These are phyloP conservation scores for Xylariaceae sp. DNA, from an alignment of 2,329 filamentous ascomycete species.

Conservation along the genomic window DNA sequence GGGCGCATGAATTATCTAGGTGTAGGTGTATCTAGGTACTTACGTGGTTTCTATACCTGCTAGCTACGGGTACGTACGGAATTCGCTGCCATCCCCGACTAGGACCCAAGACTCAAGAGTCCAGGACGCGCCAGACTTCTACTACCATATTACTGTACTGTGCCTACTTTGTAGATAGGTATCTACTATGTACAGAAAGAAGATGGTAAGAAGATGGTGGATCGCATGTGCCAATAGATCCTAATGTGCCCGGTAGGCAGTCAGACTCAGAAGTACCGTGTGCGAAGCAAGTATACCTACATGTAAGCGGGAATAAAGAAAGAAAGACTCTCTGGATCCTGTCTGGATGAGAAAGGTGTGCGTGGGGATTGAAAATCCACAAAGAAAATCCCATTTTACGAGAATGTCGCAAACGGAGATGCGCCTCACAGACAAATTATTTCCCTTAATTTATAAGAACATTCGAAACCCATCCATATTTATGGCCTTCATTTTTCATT, in stretches of 20 bases:
- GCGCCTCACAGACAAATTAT: no score
- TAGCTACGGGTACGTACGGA: no score
- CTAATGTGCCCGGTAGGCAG: not conserved
- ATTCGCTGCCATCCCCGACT: no score
- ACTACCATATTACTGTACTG: no score
- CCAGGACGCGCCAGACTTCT: no score
- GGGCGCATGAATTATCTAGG: not conserved
- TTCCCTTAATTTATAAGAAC: not conserved
- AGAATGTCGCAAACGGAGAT: not conserved
- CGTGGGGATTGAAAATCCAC: not conserved
- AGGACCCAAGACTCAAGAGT: no score
- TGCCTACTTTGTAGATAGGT: not conserved
- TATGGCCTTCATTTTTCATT: not conserved
- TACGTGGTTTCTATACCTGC: constrained; percentile 7
- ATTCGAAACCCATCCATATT: no score
- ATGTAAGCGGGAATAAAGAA: no score
- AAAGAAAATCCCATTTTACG: not conserved
- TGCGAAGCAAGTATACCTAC: no score
- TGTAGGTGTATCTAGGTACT: no score
- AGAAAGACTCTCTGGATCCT: no score
- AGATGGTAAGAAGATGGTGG: not conserved
- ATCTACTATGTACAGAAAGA: not conserved
- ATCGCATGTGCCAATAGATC: not conserved
- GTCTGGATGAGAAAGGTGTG: no score
- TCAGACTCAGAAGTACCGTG: not conserved